Percentiles rank a stretch among this genome's conserved stretches.
Evolutionary conservation across 495 filamentous ascomycete species (phyloP).

Genomic region (Chaetomidium leptoderma): DNA sequence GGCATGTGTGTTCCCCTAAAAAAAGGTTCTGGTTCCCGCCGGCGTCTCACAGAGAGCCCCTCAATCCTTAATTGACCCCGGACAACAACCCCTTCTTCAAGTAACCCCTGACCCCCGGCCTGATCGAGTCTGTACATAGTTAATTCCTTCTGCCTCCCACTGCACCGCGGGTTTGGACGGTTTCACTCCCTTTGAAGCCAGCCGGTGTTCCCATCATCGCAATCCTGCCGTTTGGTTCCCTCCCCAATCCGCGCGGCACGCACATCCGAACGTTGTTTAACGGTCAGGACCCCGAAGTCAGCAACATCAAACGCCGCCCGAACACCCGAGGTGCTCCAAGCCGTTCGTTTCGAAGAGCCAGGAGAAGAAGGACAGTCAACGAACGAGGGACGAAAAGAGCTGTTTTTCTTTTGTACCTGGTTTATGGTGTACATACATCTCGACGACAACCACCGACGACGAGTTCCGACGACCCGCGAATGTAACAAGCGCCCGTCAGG

Average conservation of each 20-base stretch:
- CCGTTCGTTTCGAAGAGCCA: constrained; percentile 4
- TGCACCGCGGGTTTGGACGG: neutral
- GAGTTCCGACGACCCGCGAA: neutral
- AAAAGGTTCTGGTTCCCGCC: constrained; percentile 23
- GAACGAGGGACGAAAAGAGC: neutral
- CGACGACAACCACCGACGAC: neutral
- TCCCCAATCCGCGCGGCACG: neutral
- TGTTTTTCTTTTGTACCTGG: neutral
- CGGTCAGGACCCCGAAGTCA: neutral
- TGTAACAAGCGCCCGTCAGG: constrained; percentile 23
- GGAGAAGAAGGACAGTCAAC: neutral
- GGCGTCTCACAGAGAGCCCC: constrained; percentile 25
- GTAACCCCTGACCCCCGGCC: constrained; percentile 3
- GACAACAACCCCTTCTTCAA: constrained; percentile 6
- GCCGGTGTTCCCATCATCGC: neutral
- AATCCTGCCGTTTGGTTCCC: neutral
- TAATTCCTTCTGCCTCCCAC: neutral
- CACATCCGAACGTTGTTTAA: neutral
- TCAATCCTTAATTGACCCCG: constrained; percentile 19
- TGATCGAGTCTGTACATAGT: constrained; percentile 8
- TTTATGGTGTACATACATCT: too few species aligned
- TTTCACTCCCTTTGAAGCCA: constrained; percentile 4
- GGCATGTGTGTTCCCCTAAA: constrained; percentile 13
- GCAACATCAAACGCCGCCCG: neutral
- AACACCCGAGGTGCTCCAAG: neutral